A percentile compares a stretch with the other conserved stretches of the same genome.
Evolutionary conservation across 1,284 basidiomycete genomes (phyloP).

Genomic region (Cutaneotrichosporon cutaneum): DNA sequence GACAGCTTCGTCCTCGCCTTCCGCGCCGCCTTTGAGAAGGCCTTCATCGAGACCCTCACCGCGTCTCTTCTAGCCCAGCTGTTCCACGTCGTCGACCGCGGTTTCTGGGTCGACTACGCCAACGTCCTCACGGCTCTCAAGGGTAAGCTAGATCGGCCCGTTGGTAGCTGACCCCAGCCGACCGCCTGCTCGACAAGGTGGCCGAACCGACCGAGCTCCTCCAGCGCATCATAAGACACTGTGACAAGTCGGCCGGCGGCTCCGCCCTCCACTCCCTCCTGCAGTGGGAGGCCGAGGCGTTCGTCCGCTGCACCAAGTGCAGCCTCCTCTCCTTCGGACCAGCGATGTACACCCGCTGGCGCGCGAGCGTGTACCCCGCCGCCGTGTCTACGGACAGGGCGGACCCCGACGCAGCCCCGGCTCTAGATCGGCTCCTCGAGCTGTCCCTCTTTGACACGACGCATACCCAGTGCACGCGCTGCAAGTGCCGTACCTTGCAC

Average conservation of each 20-base stretch:
- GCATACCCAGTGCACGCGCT: background rate
- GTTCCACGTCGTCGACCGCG: background rate
- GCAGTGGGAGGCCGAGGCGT: conserved; percentile 1
- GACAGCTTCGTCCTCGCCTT: background rate
- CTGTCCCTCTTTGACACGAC: conserved; percentile 2
- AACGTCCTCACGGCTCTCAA: conserved; percentile 1
- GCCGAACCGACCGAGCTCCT: conserved; percentile 6
- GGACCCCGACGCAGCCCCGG: background rate
- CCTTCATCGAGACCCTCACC: background rate
- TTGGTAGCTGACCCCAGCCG: background rate
- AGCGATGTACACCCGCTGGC: background rate
- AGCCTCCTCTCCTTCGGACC: background rate
- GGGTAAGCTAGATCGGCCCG: background rate
- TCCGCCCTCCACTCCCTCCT: background rate
- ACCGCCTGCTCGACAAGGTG: background rate
- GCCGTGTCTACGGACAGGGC: background rate
- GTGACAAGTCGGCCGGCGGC: background rate
- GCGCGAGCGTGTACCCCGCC: conserved; percentile 1
- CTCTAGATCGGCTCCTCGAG: background rate
- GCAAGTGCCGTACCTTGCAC: background rate
- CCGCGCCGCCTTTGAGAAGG: background rate
- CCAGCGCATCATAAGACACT: background rate
- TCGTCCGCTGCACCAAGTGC: conserved; percentile 7
- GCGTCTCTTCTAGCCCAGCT: background rate
- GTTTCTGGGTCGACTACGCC: background rate